phyloP scores from a whole-genome alignment of 257 asterid genomes.

The Mitragyna speciosa region DNA sequence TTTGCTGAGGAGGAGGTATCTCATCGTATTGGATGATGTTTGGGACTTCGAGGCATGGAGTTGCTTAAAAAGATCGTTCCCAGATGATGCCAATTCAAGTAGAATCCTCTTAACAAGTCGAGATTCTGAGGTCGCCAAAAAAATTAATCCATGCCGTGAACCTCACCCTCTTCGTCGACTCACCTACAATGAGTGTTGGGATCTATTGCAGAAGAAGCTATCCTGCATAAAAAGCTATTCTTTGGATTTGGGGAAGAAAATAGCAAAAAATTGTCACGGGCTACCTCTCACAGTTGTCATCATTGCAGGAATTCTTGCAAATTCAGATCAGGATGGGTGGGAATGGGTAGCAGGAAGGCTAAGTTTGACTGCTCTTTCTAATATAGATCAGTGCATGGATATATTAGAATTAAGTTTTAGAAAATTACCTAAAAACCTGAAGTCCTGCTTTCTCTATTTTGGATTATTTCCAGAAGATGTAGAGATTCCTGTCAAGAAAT shows the following conservation, averaged over 20 bases:
- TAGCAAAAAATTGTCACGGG: conserved; percentile 6
- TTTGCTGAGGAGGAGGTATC: background rate
- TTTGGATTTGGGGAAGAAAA: background rate
- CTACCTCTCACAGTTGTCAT: conserved; percentile 4
- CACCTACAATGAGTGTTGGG: conserved; percentile 7
- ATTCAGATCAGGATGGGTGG: background rate
- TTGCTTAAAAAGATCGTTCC: background rate
- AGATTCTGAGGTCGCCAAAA: background rate
- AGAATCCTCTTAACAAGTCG: conserved; percentile 14
- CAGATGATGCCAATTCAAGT: background rate
- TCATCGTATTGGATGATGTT: conserved; percentile 15
- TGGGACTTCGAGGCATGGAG: conserved; percentile 6
- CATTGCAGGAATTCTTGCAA: conserved; percentile 1
- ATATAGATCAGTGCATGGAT: background rate
- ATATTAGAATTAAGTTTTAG: background rate
- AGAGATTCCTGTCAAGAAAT: background rate
- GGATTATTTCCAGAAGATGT: background rate
- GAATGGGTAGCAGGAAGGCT: background rate
- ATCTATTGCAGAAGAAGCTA: conserved; percentile 1
- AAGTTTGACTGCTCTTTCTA: background rate
- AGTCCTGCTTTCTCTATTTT: conserved; percentile 8
- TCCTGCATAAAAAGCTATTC: background rate
- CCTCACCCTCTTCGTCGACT: background rate
- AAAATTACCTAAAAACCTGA: background rate
- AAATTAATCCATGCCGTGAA: background rate